Percentiles rank a stretch among this genome's conserved stretches.
Evolutionary conservation across 2,329 filamentous ascomycete genomes (phyloP).

Genomic region (Talaromyces sp.): DNA sequence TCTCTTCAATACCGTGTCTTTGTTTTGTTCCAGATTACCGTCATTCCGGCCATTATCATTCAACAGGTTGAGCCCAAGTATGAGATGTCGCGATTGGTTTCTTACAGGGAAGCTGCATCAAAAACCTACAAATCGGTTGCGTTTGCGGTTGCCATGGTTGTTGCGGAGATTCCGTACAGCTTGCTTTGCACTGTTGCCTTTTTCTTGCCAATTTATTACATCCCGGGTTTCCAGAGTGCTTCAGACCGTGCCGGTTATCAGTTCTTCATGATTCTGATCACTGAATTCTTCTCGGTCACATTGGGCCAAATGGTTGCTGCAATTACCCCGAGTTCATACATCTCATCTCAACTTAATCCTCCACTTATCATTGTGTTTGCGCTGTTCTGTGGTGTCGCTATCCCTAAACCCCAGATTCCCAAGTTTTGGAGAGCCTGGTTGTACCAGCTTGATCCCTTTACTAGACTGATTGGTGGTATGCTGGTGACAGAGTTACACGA

Average conservation of each 20-base stretch:
- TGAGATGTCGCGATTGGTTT: conserved; percentile 73
- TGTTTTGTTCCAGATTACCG: conserved; percentile 81
- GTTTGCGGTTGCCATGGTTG: conserved; percentile 72
- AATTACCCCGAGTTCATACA: conserved; percentile 73
- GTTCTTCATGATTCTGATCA: conserved; percentile 79
- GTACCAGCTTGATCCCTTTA: conserved; percentile 80
- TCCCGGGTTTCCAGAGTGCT: conserved; percentile 67
- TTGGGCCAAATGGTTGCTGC: conserved; percentile 73
- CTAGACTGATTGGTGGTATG: conserved; percentile 74
- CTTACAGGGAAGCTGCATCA: conserved; percentile 78
- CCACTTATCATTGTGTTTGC: conserved; percentile 79
- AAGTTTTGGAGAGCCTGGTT: conserved; percentile 76
- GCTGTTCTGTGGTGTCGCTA: conserved; percentile 83
- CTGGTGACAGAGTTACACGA: conserved; percentile 72
- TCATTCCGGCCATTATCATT: conserved; percentile 78
- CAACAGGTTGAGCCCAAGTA: conserved; percentile 82
- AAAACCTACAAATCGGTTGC: conserved; percentile 83
- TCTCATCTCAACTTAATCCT: conserved; percentile 75
- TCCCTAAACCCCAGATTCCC: conserved; percentile 73
- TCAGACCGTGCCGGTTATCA: conserved; percentile 73
- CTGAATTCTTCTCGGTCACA: conserved; percentile 79
- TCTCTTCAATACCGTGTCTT: conserved; percentile 84
- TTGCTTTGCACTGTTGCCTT: conserved; percentile 75
- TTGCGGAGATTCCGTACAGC: conserved; percentile 81
- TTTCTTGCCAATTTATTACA: conserved; percentile 80